Conservation (phyloP, 148 eudicot genomes). For the Camellia lanceoleosa region DNA sequence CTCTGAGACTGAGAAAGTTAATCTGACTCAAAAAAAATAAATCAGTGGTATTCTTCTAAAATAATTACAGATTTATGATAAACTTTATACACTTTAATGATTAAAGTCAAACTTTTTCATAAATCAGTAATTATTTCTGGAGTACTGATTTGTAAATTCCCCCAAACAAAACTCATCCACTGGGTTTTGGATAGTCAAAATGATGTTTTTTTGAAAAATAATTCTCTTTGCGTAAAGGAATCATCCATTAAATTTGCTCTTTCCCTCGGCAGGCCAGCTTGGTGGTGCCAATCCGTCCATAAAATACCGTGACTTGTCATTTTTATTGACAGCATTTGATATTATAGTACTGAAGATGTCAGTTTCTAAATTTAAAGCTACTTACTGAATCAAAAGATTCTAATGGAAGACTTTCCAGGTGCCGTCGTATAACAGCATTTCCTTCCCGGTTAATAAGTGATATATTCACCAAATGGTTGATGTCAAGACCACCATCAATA, state of each 20-base stretch:
- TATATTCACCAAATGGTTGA: conserved; percentile 38
- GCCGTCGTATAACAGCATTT: conserved; percentile 59
- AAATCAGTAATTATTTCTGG: too few relatives aligned
- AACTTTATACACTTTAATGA: too few relatives aligned
- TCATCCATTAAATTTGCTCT: neutral
- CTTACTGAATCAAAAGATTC: conserved; percentile 60
- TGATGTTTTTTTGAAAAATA: neutral
- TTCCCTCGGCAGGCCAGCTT: conserved; percentile 5
- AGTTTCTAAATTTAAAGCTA: neutral
- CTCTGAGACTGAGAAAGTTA: too few relatives aligned
- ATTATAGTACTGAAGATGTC: neutral
- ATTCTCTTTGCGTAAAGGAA: neutral
- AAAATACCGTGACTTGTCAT: neutral
- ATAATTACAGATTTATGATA: too few relatives aligned
- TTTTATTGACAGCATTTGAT: neutral
- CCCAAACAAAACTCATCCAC: too few relatives aligned
- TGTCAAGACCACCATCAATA: conserved; percentile 57
- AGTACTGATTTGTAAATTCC: too few relatives aligned
- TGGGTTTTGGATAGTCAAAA: neutral
- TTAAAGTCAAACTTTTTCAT: too few relatives aligned
- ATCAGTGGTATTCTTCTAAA: too few relatives aligned
- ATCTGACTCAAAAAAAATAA: too few relatives aligned
- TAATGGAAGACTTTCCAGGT: conserved; percentile 60
- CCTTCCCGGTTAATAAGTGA: conserved; percentile 51
- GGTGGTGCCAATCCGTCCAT: conserved; percentile 2